phyloP scores from a whole-genome alignment of 345 rosid species.

The Populus euphratica region DNA sequence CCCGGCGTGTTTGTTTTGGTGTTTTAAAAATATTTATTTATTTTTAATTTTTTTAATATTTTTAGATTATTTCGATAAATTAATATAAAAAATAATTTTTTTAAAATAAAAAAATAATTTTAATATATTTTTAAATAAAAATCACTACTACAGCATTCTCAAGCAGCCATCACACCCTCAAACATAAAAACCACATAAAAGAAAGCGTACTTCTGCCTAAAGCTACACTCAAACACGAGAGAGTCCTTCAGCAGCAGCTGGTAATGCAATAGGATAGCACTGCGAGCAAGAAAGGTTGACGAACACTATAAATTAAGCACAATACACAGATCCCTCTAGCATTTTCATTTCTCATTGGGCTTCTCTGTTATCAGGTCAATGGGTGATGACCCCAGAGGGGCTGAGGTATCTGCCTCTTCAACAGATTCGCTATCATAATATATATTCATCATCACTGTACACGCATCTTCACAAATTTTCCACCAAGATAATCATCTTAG shows the following conservation, averaged over 20 bases:
- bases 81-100: too few relatives aligned
- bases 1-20: too few relatives aligned
- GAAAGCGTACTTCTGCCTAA: neutral
- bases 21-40: too few relatives aligned
- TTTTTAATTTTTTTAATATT: too few relatives aligned
- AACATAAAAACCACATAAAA: neutral
- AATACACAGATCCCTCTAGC: neutral
- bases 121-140: too few relatives aligned
- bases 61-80: too few relatives aligned
- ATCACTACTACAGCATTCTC: too few relatives aligned
- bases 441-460: constrained; percentile 34
- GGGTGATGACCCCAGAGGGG: constrained; percentile 57
- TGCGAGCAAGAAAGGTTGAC: neutral
- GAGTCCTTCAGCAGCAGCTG: neutral
- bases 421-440: constrained; percentile 32
- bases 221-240: neutral
- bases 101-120: too few relatives aligned
- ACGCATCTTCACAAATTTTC: constrained; percentile 17
- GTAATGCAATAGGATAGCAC: neutral
- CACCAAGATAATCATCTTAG: constrained; percentile 21
- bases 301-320: neutral
- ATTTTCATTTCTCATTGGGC: constrained; percentile 26
- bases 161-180: too few relatives aligned
- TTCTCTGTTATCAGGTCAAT: constrained; percentile 55
- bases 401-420: constrained; percentile 34